phyloP scores from a whole-genome alignment of 1,284 basidiomycete species.

The Cutaneotrichosporon sp. region DNA sequence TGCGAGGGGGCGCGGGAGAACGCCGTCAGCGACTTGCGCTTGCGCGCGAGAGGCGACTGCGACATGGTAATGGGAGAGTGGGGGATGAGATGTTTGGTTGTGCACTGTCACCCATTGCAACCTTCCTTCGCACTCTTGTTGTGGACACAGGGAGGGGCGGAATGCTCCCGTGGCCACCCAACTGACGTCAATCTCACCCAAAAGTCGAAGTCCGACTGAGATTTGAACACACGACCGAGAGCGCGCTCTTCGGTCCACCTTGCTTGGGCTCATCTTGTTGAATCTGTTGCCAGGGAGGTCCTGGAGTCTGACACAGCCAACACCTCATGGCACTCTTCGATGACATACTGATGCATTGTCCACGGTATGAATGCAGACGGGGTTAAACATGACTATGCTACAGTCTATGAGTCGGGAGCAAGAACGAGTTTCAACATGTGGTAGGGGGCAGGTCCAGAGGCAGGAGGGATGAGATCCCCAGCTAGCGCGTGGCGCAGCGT shows the following conservation, averaged over 20 bases:
- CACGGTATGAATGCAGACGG: neutral
- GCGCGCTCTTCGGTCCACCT: too few species aligned
- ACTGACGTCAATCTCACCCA: neutral
- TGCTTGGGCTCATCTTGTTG: too few species aligned
- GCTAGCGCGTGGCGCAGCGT: neutral
- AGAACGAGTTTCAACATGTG: neutral
- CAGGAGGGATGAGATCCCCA: neutral
- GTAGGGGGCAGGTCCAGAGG: too few species aligned
- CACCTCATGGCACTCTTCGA: too few species aligned
- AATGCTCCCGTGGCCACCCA: neutral
- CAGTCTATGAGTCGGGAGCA: neutral
- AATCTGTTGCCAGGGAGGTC: too few species aligned
- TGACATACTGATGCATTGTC: neutral
- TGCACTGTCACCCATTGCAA: neutral
- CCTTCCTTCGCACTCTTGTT: too few species aligned
- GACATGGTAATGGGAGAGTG: conserved; percentile 30
- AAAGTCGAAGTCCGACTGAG: too few species aligned
- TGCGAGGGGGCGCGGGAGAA: conserved; percentile 45
- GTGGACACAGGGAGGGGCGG: neutral
- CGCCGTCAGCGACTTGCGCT: conserved; percentile 39
- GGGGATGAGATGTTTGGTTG: neutral
- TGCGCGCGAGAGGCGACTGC: conserved; percentile 44
- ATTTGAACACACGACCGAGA: neutral
- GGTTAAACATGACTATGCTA: neutral
- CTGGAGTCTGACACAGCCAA: too few species aligned